These are phyloP conservation scores for Penicillium expansum DNA, from an alignment of 2,329 filamentous ascomycete species.

Conservation along the genomic window DNA sequence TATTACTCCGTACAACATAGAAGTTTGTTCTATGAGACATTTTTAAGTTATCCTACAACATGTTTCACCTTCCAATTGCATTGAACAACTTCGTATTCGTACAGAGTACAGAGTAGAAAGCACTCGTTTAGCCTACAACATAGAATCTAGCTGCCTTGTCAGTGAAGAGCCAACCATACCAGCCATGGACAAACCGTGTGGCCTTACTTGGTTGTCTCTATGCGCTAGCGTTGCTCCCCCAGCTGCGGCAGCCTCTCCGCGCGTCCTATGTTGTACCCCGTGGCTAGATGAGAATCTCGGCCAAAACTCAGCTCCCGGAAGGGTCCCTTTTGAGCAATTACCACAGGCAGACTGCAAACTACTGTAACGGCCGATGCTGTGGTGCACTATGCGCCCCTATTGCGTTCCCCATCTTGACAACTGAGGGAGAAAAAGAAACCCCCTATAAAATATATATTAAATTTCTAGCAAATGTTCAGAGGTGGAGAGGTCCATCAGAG, in stretches of 20 bases:
- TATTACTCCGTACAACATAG: too few species aligned
- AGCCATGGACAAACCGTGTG: too few species aligned
- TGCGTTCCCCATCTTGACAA: neutral
- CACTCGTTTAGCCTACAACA: too few species aligned
- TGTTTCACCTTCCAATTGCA: too few species aligned
- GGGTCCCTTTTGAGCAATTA: neutral
- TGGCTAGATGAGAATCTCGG: too few species aligned
- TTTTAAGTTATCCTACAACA: neutral
- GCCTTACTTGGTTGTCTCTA: neutral
- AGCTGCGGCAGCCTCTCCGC: neutral
- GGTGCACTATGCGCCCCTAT: neutral
- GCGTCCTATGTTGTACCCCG: too few species aligned
- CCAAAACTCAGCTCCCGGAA: neutral
- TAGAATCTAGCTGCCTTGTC: neutral
- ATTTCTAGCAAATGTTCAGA: neutral
- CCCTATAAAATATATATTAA: neutral
- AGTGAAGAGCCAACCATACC: neutral
- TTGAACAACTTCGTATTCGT: too few species aligned
- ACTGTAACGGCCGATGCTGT: neutral
- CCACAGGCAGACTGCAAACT: neutral
- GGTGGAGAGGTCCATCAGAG: neutral
- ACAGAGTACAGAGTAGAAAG: too few species aligned
- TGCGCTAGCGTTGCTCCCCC: neutral
- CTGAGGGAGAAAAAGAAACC: neutral
- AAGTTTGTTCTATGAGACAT: neutral